Percentiles rank a stretch among this genome's conserved stretches.
Evolutionary conservation across 2,329 filamentous ascomycete genomes (phyloP).

Genomic region (Fusarium lyarnte): DNA sequence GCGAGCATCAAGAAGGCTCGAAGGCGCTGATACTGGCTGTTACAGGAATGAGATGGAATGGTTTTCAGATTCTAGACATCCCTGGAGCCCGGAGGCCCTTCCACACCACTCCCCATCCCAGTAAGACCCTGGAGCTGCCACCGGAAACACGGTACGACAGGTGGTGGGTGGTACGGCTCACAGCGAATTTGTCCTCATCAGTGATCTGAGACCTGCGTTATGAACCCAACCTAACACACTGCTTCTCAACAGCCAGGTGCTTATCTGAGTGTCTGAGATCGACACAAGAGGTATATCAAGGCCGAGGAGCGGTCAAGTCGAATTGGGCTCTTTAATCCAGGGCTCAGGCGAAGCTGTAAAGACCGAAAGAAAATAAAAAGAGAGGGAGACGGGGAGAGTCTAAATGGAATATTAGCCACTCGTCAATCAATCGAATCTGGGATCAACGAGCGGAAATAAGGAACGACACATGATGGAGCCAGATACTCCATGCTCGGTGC

Average conservation of each 20-base stretch:
- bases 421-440: not conserved
- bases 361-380: not conserved
- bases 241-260: slow-evolving; percentile 14
- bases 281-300: slow-evolving; percentile 13
- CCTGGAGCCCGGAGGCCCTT: not conserved
- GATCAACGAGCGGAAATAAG: slow-evolving; percentile 19
- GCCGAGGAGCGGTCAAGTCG: slow-evolving; percentile 34
- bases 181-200: slow-evolving; percentile 34
- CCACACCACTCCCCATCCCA: slow-evolving; percentile 17
- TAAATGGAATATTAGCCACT: not conserved
- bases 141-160: slow-evolving; percentile 36
- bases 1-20: slow-evolving; percentile 21
- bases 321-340: slow-evolving; percentile 20
- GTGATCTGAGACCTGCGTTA: slow-evolving; percentile 28
- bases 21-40: slow-evolving; percentile 26
- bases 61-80: slow-evolving; percentile 29
- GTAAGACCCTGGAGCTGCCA: slow-evolving; percentile 24
- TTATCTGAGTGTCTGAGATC: slow-evolving; percentile 35
- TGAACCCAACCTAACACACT: slow-evolving; percentile 10
- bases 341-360: not conserved
- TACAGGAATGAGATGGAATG: slow-evolving; percentile 36
- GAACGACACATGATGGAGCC: not conserved
- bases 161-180: slow-evolving; percentile 28
- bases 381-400: not conserved
- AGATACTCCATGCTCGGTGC: not conserved